phyloP scores from a whole-genome alignment of 352 stramenopile genomes.

The Phytophthora pseudosyringae region DNA sequence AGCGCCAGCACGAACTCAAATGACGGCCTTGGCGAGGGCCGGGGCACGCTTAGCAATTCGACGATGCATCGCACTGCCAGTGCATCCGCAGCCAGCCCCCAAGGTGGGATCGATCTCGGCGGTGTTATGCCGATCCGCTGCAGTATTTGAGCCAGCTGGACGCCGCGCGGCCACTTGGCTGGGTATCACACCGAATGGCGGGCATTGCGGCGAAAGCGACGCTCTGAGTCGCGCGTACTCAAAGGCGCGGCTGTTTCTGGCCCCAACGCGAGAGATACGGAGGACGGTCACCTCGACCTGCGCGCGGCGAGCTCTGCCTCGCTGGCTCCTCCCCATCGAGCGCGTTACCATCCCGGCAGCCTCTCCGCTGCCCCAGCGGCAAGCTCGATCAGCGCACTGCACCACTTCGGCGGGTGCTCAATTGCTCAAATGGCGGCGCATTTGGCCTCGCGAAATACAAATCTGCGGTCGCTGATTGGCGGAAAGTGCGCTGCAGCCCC shows the following conservation, averaged over 20 bases:
- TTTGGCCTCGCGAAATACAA: not conserved
- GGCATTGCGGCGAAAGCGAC: not conserved
- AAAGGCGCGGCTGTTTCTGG: conserved; percentile 27
- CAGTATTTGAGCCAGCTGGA: conserved; percentile 21
- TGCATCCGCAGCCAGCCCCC: not conserved
- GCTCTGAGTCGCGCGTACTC: not conserved
- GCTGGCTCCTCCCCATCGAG: conserved; percentile 28
- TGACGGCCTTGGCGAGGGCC: conserved; percentile 1
- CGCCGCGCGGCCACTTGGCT: conserved; percentile 19
- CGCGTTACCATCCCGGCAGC: conserved; percentile 1
- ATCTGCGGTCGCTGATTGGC: conserved; percentile 15
- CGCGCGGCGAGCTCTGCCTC: not conserved
- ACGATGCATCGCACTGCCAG: not conserved
- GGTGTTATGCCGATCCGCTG: not conserved
- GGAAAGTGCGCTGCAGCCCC: conserved; percentile 4
- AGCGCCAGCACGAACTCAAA: conserved; percentile 17
- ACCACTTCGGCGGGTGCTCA: not conserved
- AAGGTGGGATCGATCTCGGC: conserved; percentile 6
- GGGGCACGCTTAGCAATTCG: conserved; percentile 5
- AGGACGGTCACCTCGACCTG: conserved; percentile 15
- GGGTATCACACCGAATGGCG: conserved; percentile 22
- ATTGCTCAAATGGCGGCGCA: conserved; percentile 1
- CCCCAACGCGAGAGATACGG: conserved; percentile 26
- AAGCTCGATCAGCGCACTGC: not conserved
- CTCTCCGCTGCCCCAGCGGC: not conserved